Base-by-base conservation (phyloP, 352 stramenopile genomes). In the Pythium dissotocum region DNA sequence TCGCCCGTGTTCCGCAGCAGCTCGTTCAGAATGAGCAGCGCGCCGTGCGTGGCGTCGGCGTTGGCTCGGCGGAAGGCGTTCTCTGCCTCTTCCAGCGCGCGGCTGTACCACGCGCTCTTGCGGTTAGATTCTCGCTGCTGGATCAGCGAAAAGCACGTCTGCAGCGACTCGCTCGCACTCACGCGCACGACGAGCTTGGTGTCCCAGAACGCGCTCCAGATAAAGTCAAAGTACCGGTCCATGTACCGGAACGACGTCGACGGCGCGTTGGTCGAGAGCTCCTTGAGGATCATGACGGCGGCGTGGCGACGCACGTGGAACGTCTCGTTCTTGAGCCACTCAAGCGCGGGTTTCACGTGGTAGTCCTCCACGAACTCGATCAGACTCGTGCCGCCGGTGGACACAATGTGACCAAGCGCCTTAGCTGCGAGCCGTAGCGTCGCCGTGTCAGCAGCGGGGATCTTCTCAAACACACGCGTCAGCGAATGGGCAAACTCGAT, bases 321-420 rank as follows among this genome's bases (percentile, higher is more conserved):
- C 9, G 83, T 96, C 68, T 96, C 88, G 70, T 93, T 96, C 70
- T 94, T 88, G 52, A 96, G 85, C 88, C 88, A 96, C 60, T 91
- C 80, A 53, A 96, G 85, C 63, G 88, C 88, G 4, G 88, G 88
- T 30, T 90, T 91, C 44, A 96, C 85, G 72, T 96, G 87, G 66
- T 96, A 95, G 28, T 96, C 87, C 36, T 96, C 88, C 30, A 96
- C 85, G 67, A 96, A 96, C 65, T 96, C 88, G 44, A 96, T 94
- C 26, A 96, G 71, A 35, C 83, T 93, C 38, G 88, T 96, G 8
- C 88, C 88, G 32, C 87, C 88, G 0, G 87, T 94, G 7, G 87
- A 95, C 28, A 96, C 87, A 40, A 96, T 93, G 67, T 96, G 88
- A n/a, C 88, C 88, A 0, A 96, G 69, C 28, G 87, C 88, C 65